Percentiles rank a stretch among this genome's conserved stretches.
Evolutionary conservation across 768 basidiomycete genomes (phyloP).

Genomic region (Calocera viscosa): DNA sequence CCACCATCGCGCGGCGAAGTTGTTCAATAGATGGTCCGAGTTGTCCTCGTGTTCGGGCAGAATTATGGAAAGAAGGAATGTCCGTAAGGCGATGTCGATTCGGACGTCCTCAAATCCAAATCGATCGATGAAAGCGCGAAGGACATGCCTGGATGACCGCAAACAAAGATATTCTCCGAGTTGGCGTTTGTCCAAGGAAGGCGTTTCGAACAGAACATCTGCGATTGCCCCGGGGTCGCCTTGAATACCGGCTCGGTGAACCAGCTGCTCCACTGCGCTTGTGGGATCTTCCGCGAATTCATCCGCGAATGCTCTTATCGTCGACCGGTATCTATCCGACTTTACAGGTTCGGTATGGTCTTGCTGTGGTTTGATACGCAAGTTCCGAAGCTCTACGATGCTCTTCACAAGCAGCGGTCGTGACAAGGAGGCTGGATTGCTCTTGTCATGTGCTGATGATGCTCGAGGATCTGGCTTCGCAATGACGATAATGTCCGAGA

Average conservation of each 20-base stretch:
- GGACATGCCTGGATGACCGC: constrained; percentile 56
- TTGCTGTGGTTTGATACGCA: constrained; percentile 22
- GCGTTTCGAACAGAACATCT: constrained; percentile 65
- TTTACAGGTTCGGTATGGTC: constrained; percentile 20
- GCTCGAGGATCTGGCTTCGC: constrained; percentile 68
- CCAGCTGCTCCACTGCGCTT: constrained; percentile 57
- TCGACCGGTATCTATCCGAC: constrained; percentile 24
- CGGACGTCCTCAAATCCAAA: constrained; percentile 76
- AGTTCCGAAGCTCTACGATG: constrained; percentile 52
- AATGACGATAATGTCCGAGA: constrained; percentile 86
- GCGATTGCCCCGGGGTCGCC: constrained; percentile 64
- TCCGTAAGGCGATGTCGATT: constrained; percentile 78
- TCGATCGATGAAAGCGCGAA: constrained; percentile 74
- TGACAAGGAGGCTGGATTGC: constrained; percentile 41
- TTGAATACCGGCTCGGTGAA: constrained; percentile 42
- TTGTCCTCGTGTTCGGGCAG: constrained; percentile 37
- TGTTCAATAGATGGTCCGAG: constrained; percentile 62
- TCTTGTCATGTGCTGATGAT: constrained; percentile 31
- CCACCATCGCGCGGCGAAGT: constrained; percentile 81
- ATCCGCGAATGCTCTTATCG: constrained; percentile 60
- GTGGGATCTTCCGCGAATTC: constrained; percentile 74
- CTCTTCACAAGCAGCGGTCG: constrained; percentile 80
- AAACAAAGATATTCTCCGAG: constrained; percentile 76
- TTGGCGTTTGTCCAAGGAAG: constrained; percentile 68
- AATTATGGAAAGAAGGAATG: constrained; percentile 74